Conservation (phyloP, 495 filamentous ascomycete species). For the Penicillium taxi region DNA sequence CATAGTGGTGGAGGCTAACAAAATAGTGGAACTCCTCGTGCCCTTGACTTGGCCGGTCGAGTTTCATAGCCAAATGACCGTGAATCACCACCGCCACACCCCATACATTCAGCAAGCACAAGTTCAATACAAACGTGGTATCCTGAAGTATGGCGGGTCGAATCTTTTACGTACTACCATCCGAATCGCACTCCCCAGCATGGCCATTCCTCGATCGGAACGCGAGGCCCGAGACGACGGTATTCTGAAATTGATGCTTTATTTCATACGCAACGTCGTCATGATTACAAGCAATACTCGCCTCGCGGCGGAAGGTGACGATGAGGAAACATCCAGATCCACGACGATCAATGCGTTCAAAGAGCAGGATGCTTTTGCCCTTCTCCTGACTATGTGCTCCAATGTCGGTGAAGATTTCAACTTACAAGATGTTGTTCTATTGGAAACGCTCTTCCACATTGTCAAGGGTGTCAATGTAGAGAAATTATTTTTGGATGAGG, state of each 20-base stretch:
- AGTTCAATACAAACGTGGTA: conserved; percentile 76
- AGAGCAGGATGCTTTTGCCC: conserved; percentile 79
- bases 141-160: conserved; percentile 71
- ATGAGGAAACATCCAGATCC: conserved; percentile 82
- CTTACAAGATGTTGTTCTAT: conserved; percentile 71
- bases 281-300: conserved; percentile 65
- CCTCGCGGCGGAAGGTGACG: conserved; percentile 59
- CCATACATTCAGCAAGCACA: conserved; percentile 85
- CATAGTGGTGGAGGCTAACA: conserved; percentile 5
- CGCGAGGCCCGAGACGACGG: conserved; percentile 75
- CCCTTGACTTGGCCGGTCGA: conserved; percentile 94
- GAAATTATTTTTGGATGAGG: conserved; percentile 78
- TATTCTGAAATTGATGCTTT: conserved; percentile 85
- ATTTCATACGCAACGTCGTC: conserved; percentile 79
- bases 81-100: conserved; percentile 85
- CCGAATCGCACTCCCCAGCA: conserved; percentile 76
- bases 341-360: conserved; percentile 81
- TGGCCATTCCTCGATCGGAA: conserved; percentile 70
- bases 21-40: conserved; percentile 74
- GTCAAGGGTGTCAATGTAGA: conserved; percentile 83
- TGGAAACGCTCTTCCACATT: conserved; percentile 87
- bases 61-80: conserved; percentile 71
- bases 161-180: conserved; percentile 70
- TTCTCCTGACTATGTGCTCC: conserved; percentile 77
- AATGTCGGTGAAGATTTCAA: conserved; percentile 90